Base-by-base conservation (phyloP, 306 rosid species). In the Sesbania bispinosa region DNA sequence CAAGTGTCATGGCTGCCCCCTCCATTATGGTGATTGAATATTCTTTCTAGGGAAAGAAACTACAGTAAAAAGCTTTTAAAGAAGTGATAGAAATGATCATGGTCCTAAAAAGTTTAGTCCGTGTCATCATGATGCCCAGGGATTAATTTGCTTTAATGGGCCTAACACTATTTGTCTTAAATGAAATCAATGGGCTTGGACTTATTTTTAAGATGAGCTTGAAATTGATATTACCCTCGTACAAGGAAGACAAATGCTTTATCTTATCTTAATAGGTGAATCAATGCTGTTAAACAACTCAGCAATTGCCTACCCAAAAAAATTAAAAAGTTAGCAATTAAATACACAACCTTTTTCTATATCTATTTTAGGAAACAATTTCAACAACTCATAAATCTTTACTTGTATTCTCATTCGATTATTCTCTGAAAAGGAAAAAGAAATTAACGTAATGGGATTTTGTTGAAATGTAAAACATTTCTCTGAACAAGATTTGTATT, bases 11-110 rank as follows among this genome's bases (percentile, higher is more conserved):
- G 23, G 19, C n/a, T 75, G 58, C 0, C 19, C 43, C 38, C 59
- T 75, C 14, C 64, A 65, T 76, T 50, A 46, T 48, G 64, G 14
- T 38, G 39, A 50, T 13, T 68, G 64, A n/a, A 21, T 69, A 69
- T 50, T 38, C 59, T 61, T 29, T 77, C 19, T 50, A 16, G 29
- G 81, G 70, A 68, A 77, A 58, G 27, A 24, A 76, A 35, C 67
- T 38, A 24, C 50, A 43, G 2, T 27, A 1, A 4, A 51, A 59
- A 20, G 19, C 13, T 21, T 62, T 36, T 11, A 39, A n/a, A n/a
- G n/a, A n/a, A n/a, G n/a, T 7, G 7, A 1, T 35, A 35, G 39
- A 7, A 55, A 13, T 54, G 24, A 67, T 21, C 61, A 26, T 57
- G 64, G 43, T 62, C 62, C 53, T 63, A 32, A 20, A 54, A 45